Percentiles rank a stretch among this genome's conserved stretches.
These are phyloP conservation scores for Claviceps humidiphila DNA, from an alignment of 2,329 filamentous ascomycete genomes.

Conservation along the genomic window DNA sequence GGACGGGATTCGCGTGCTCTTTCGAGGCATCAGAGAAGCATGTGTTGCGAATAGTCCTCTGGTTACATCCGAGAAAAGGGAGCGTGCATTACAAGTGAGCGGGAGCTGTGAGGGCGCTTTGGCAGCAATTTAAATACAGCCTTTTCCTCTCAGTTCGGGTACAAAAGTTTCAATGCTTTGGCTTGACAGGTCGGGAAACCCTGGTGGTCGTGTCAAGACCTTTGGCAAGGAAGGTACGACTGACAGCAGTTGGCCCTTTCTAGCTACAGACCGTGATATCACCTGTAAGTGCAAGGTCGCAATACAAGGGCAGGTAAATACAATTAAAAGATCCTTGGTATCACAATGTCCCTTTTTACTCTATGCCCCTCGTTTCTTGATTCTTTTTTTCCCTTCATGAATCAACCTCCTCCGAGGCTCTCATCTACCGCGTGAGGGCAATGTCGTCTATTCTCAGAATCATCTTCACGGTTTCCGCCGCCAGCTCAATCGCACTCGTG, in stretches of 20 bases:
- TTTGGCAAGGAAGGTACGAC: background rate
- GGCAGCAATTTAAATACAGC: background rate
- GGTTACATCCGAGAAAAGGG: too few species aligned
- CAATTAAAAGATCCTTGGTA: constrained; percentile 1
- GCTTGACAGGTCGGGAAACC: too few species aligned
- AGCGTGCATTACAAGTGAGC: background rate
- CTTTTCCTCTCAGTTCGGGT: background rate
- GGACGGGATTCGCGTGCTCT: constrained; percentile 7
- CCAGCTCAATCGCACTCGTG: constrained; percentile 93
- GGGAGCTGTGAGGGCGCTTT: background rate
- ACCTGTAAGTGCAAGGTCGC: too few species aligned
- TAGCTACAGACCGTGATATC: background rate
- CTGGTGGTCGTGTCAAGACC: background rate
- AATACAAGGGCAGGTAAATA: background rate
- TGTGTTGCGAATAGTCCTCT: background rate
- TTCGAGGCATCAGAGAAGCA: constrained; percentile 6
- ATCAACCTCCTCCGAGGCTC: constrained; percentile 16
- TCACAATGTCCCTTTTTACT: constrained; percentile 7
- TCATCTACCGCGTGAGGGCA: constrained; percentile 40
- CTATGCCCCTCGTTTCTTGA: constrained; percentile 7
- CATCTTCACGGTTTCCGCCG: constrained; percentile 98
- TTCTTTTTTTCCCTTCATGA: background rate
- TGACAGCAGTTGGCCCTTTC: background rate
- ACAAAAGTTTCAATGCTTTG: too few species aligned
- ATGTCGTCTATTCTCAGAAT: constrained; percentile 57